Evolutionary conservation across 257 asterid genomes (phyloP), one percentile per base, ranked within the genome.

Genomic region (Gentiana dahurica): DNA sequence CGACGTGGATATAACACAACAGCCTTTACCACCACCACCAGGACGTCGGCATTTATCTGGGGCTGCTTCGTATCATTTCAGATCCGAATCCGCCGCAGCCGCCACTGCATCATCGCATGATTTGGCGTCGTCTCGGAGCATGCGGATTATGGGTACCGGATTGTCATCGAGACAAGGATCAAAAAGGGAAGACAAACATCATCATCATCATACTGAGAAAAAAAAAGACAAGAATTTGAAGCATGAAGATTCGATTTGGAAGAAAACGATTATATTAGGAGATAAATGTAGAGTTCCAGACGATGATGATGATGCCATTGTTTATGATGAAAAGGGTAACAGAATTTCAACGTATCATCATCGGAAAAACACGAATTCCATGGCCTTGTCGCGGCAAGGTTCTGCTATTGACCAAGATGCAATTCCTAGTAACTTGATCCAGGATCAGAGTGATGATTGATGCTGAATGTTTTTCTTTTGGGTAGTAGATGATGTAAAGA

Each of bases 171-270:
- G 74, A 46, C 60, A 50, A 68, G 59, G 35, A 50, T 69, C 65
- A 4, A 65, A 56, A 34, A 61, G 8, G 64, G 75, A 36, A 37
- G 15, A 38, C 4, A 24, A 24, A 24, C 24, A 24, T 24, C 24
- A 24, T 24, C 24, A 24, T 24, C 24, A 24, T 24, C 24, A 24
- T 24, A 13, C 6, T 37, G 47, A 50, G 2, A 54, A 47, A 11
- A 76, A 60, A 59, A 64, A 60, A 39, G 74, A 76, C 39, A 79
- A 69, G 59, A 75, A 75, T 52, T 55, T 72, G 67, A 79, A 81
- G 38, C 86, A 71, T 7, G 94, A 90, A 64, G 97, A 90, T 51
- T 90, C 94, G 43, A 60, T 90, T 7, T 90, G 96, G 97, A 90
- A 79, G 70, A 90, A 87, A 69, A 76, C 87, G 34, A 90, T 90